Evolutionary conservation across 1,139 yeast species (phyloP).

Genomic region (Chernovozyma aurita): DNA sequence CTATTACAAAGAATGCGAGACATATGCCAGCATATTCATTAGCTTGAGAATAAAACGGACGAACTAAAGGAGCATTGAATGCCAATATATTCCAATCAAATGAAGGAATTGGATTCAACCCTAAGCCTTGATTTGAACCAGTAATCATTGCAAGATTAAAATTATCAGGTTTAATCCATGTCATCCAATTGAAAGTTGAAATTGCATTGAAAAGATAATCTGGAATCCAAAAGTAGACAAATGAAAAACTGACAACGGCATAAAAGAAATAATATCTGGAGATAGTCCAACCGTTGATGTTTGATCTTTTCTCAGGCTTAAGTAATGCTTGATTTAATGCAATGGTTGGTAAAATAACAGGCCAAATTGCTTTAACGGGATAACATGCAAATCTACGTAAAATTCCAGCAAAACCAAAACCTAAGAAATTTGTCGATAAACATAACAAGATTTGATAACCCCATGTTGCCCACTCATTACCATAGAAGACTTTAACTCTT

Average conservation of each 20-base stretch:
- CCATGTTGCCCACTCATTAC: constrained; percentile 26
- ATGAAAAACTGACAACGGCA: constrained; percentile 26
- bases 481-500: constrained; percentile 29
- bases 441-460: constrained; percentile 45
- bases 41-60: constrained; percentile 40
- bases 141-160: constrained; percentile 49
- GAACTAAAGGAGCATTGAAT: constrained; percentile 17
- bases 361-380: constrained; percentile 51
- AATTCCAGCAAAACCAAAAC: constrained; percentile 54
- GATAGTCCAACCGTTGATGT: constrained; percentile 44
- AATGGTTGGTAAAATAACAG: constrained; percentile 43
- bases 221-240: constrained; percentile 55
- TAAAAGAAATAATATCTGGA: constrained; percentile 42
- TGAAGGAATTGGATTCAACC: constrained; percentile 46
- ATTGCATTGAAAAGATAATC: constrained; percentile 42
- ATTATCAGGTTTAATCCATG: constrained; percentile 54
- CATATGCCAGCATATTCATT: constrained; percentile 35
- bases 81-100: constrained; percentile 38
- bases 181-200: constrained; percentile 55
- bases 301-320: constrained; percentile 29
- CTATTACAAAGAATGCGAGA: constrained; percentile 32
- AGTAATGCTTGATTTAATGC: constrained; percentile 48
- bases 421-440: constrained; percentile 48
- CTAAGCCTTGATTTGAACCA: constrained; percentile 45
- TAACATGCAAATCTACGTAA: constrained; percentile 47